Evolutionary conservation across 164 flowering plant species (phyloP), one percentile per base, ranked within the genome.

Genomic region (Buxus sempervirens): DNA sequence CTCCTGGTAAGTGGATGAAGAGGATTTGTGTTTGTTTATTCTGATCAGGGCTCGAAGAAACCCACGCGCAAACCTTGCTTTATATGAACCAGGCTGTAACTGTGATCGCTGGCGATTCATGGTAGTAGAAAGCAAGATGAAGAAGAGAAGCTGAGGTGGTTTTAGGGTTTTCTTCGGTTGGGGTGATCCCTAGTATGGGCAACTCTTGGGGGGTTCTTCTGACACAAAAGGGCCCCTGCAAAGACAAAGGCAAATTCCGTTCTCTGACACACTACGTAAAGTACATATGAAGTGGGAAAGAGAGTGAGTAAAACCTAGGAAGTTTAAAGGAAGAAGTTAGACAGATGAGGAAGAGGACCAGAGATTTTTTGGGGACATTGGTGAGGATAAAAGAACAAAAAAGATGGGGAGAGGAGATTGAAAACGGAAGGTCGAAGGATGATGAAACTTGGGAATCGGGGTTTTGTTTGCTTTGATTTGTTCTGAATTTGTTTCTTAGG

Each of bases 161-260:
- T 45, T 15, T 45, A 15, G 51, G 51, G 51, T 45, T 45, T 45
- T 45, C 1, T 45, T 45, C 10, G 12, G 51, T 45, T 10, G 51
- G 51, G 51, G 51, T 10, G 21, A 16, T 15, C 32, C n/a, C 38
- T 72, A 42, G 48, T 67, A 61, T n/a, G n/a, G n/a, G n/a, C n/a
- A n/a, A n/a, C n/a, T n/a, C n/a, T 14, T n/a, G 54, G 71, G 83
- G 74, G 74, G 74, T 78, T 59, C 70, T 79, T 80, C 82, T 80
- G 88, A 82, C 85, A 84, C 77, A 79, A 64, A 74, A 80, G 84
- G 80, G 19, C 76, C 82, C 66, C 54, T 62, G 67, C 51, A 45
- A 45, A 15, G 72, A 65, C 41, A 67, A 75, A 63, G 72, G 75
- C 38, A 55, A 64, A 58, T 58, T 54, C 62, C 51, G 24, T 48